phyloP scores from a whole-genome alignment of 345 rosid species.

The Psidium guajava region DNA sequence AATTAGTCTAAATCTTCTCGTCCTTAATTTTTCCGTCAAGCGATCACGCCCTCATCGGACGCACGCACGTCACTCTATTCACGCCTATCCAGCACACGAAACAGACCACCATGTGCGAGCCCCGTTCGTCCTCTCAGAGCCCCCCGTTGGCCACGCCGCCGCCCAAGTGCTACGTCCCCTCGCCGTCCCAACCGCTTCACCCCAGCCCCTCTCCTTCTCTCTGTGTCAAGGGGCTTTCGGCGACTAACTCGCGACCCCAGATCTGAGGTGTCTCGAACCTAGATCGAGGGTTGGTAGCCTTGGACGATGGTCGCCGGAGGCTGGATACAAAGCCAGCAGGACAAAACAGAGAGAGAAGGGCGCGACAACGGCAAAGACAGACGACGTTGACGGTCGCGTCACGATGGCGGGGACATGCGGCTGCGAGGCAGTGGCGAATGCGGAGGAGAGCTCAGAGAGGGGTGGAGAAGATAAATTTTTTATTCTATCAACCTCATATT shows the following conservation, averaged over 20 bases:
- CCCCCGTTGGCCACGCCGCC: not conserved
- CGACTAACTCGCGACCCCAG: not conserved
- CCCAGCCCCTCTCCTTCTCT: not conserved
- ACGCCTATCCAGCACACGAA: not conserved
- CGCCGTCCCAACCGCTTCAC: not conserved
- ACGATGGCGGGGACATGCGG: too few species aligned
- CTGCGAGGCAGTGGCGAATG: too few species aligned
- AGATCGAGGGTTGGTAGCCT: not conserved
- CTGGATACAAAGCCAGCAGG: accelerated
- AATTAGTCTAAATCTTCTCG: accelerated
- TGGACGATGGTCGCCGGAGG: not conserved
- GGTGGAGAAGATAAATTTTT: not conserved
- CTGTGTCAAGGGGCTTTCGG: not conserved
- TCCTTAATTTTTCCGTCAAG: not conserved
- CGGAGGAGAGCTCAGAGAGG: too few species aligned
- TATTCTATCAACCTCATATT: not conserved
- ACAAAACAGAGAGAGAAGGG: not conserved
- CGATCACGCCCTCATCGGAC: not conserved
- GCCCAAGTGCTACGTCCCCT: not conserved
- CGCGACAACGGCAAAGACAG: not conserved
- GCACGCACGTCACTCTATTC: not conserved
- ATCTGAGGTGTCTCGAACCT: not conserved
- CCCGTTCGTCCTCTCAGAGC: too few species aligned
- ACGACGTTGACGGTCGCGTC: too few species aligned
- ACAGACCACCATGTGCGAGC: too few species aligned